Percentiles rank a stretch among this genome's conserved stretches.
Conservation (phyloP, 2,329 filamentous ascomycete genomes). For the Nigrospora sphaerica region DNA sequence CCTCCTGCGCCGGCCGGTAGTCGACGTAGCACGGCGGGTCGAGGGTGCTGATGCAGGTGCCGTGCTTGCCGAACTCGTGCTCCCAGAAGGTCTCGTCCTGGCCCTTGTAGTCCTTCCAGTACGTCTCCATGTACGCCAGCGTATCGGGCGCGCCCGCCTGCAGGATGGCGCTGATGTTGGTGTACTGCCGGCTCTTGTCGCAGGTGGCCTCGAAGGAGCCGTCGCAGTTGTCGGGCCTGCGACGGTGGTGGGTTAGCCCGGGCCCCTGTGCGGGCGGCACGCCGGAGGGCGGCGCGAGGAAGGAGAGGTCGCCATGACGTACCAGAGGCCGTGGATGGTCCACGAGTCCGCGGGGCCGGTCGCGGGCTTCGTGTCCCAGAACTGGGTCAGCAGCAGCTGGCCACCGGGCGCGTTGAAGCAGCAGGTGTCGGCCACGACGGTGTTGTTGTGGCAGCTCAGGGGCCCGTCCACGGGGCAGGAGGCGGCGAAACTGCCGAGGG, state of each 20-base stretch:
- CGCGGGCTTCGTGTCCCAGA: slow-evolving; percentile 64
- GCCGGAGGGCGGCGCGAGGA: too few species aligned
- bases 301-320: background rate
- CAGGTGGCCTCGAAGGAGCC: slow-evolving; percentile 63
- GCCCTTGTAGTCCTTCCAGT: slow-evolving; percentile 65
- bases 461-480: slow-evolving; percentile 32
- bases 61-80: slow-evolving; percentile 71
- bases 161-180: slow-evolving; percentile 59
- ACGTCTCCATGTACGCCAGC: slow-evolving; percentile 60
- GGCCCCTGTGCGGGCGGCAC: too few species aligned
- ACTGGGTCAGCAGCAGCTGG: slow-evolving; percentile 66
- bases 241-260: background rate
- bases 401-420: slow-evolving; percentile 70
- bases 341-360: slow-evolving; percentile 62
- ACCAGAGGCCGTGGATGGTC: slow-evolving; percentile 65
- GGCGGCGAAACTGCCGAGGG: background rate
- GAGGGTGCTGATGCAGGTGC: slow-evolving; percentile 65
- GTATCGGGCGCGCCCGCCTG: slow-evolving; percentile 27
- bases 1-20: slow-evolving; percentile 56
- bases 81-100: slow-evolving; percentile 62
- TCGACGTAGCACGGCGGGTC: slow-evolving; percentile 57
- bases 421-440: slow-evolving; percentile 47
- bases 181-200: slow-evolving; percentile 53
- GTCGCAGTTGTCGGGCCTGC: slow-evolving; percentile 59
- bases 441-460: slow-evolving; percentile 30